Evolutionary conservation across 2,329 filamentous ascomycete genomes (phyloP), one percentile per base, ranked within the genome.

Genomic region (Aspergillus flavus): DNA sequence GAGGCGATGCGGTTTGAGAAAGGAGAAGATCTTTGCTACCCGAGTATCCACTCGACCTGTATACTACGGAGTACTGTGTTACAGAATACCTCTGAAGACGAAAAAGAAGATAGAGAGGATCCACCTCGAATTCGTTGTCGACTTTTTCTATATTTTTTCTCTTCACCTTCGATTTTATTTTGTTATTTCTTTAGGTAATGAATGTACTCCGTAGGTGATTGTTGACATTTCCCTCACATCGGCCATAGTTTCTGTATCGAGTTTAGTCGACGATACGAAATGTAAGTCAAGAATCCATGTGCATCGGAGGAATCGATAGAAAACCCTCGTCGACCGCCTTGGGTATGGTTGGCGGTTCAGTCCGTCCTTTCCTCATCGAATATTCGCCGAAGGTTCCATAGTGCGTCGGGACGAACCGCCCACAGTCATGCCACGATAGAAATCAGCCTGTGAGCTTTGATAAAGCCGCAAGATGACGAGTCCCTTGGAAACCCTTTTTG

Each of bases 341-440:
- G 21, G 9, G n/a, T 10, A 26, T 32, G 50, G 19, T 7, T 41
- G 26, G 52, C 32, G 32, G 52, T 39, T 41, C 52, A 55, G n/a
- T 39, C 52, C 32, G 52, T 39, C 52, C 19, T 39, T 53, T 11
- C n/a, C 32, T 39, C 34, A 39, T 55, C 52, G 52, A 55, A 55
- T 39, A 39, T 34, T 58, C 39, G 43, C 41, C 21, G 28, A 26
- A 58, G 56, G 28, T 58, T 46, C 56, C 56, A 56, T 34, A 57
- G 52, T 59, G 45, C n/a, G 59, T 57, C 61, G 59, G 54, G 28
- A 58, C 28, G 41, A 58, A 58, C 56, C 56, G 56, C 56, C 36
- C 12, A 21, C 41, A 34, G 41, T 48, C 30, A 45, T 48, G 43
- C 56, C 45, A 48, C 30, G 23, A 58, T 58, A 26, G 23, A 30